phyloP scores from a whole-genome alignment of 2,329 filamentous ascomycete species.

The Seiridium cupressi region DNA sequence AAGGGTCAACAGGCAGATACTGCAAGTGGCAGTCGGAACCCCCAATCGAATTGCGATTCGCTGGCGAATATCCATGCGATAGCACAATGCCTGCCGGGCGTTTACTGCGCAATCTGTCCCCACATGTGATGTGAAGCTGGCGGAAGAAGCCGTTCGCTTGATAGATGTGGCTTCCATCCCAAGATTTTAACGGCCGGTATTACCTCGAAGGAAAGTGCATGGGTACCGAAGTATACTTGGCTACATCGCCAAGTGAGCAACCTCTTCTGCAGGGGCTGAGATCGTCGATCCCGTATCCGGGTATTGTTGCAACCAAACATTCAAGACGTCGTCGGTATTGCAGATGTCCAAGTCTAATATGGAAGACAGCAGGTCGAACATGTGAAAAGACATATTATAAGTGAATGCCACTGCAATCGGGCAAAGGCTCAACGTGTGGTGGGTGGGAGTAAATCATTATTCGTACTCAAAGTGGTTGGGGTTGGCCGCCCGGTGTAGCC shows the following conservation, averaged over 20 bases:
- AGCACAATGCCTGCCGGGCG: neutral
- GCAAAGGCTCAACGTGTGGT: too few species aligned
- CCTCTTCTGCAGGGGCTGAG: neutral
- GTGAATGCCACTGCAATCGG: too few species aligned
- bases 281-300: neutral
- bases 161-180: neutral
- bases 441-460: too few species aligned
- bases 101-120: neutral
- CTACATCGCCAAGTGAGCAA: neutral
- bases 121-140: neutral
- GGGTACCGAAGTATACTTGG: neutral
- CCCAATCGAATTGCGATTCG: neutral
- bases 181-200: neutral
- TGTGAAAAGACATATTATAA: neutral
- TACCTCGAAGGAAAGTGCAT: neutral
- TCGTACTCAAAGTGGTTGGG: too few species aligned
- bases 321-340: too few species aligned
- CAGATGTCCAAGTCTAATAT: too few species aligned
- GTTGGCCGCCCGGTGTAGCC: too few species aligned
- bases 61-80: neutral
- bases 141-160: constrained; percentile 1
- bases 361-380: neutral
- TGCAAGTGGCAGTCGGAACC: too few species aligned
- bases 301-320: neutral
- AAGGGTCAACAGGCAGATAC: neutral